Evolutionary conservation across 495 filamentous ascomycete genomes (phyloP).

Genomic region (Cairneyella variabilis): DNA sequence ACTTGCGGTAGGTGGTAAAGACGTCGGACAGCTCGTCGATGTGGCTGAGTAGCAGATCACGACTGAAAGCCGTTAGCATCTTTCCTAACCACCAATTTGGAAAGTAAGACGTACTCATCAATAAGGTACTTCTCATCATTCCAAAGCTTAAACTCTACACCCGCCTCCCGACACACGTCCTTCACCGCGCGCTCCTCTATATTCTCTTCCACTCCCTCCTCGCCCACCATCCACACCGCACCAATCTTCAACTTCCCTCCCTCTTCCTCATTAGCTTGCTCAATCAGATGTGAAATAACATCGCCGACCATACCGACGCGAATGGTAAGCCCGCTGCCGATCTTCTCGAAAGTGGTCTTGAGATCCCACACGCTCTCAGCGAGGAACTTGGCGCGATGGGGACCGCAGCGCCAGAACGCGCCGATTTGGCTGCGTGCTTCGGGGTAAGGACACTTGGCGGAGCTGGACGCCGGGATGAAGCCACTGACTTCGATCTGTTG

Average conservation of each 20-base stretch:
- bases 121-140: constrained; percentile 71
- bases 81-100: neutral
- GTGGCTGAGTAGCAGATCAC: constrained; percentile 47
- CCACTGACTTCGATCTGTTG: constrained; percentile 68
- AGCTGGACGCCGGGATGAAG: constrained; percentile 41
- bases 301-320: constrained; percentile 56
- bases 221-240: constrained; percentile 64
- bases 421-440: constrained; percentile 53
- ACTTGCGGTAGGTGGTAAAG: constrained; percentile 66
- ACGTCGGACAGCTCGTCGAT: constrained; percentile 57
- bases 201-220: constrained; percentile 63
- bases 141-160: constrained; percentile 55
- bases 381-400: constrained; percentile 62
- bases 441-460: constrained; percentile 47
- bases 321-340: constrained; percentile 56
- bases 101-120: constrained; percentile 54
- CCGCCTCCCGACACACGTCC: constrained; percentile 40
- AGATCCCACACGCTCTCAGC: constrained; percentile 66
- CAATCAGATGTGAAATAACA: constrained; percentile 47
- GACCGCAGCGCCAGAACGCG: constrained; percentile 64
- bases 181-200: constrained; percentile 51
- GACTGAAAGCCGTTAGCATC: constrained; percentile 34
- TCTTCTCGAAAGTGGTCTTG: constrained; percentile 48
- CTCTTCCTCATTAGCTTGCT: constrained; percentile 29
- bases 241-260: constrained; percentile 40